These are phyloP conservation scores for Colletotrichum agaves DNA, from an alignment of 2,329 filamentous ascomycete species.

Conservation along the genomic window DNA sequence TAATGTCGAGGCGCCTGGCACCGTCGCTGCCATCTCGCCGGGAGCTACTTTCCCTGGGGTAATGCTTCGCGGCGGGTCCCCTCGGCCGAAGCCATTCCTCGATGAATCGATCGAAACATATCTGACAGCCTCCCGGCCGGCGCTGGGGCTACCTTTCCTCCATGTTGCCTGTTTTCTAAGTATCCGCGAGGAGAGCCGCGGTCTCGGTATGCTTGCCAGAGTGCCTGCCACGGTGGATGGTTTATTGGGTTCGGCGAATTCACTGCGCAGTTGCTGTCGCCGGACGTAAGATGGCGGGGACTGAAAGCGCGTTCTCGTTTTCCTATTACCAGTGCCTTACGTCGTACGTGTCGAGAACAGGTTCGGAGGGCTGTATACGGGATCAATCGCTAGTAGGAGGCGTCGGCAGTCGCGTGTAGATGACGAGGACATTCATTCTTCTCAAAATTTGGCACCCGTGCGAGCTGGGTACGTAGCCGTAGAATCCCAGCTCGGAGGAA, in stretches of 20 bases:
- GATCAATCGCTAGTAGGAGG: constrained; percentile 15
- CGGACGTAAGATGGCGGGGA: neutral
- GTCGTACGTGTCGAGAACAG: neutral
- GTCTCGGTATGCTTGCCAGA: constrained; percentile 50
- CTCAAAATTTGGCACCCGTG: constrained; percentile 29
- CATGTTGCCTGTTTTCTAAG: constrained; percentile 51
- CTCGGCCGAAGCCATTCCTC: constrained; percentile 37
- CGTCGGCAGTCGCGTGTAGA: constrained; percentile 2
- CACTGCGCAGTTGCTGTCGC: constrained; percentile 15
- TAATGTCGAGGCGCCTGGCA: constrained; percentile 33
- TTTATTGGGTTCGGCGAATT: constrained; percentile 29
- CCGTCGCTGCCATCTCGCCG: constrained; percentile 41
- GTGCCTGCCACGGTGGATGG: constrained; percentile 37
- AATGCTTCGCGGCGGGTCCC: constrained; percentile 23
- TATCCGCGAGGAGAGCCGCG: constrained; percentile 58
- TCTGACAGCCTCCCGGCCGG: constrained; percentile 52
- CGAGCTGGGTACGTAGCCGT: constrained; percentile 18
- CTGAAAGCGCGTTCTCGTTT: neutral
- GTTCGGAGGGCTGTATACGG: neutral
- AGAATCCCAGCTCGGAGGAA: constrained; percentile 22
- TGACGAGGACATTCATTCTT: constrained; percentile 29
- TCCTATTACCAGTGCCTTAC: neutral
- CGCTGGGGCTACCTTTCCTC: constrained; percentile 50
- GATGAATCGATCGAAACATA: constrained; percentile 41
- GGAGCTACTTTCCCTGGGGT: constrained; percentile 37